A percentile compares a stretch with the other conserved stretches of the same genome.
Evolutionary conservation across 75 land plant genomes (phyloP).

Genomic region (Selaginella moellendorffii): DNA sequence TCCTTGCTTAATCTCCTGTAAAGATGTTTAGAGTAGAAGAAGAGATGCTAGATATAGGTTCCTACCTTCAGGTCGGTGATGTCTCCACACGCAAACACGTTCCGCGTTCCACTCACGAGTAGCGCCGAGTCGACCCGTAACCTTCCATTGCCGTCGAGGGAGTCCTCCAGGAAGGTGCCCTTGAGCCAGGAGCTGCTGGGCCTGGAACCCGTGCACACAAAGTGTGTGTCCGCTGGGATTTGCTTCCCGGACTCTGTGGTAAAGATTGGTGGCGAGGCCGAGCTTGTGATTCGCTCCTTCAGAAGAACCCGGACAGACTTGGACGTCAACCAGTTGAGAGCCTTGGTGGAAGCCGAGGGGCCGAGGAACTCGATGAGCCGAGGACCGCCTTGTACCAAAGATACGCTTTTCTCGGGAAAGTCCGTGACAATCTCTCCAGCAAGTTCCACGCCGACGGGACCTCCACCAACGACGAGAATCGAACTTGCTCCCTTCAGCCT

Average conservation of each 20-base stretch:
- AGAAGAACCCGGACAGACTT: constrained; percentile 17
- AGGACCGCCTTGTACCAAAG: constrained; percentile 45
- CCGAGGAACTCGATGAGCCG: constrained; percentile 67
- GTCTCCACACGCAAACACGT: constrained; percentile 69
- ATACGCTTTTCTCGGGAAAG: constrained; percentile 67
- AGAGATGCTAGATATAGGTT: too few species aligned
- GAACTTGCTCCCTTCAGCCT: constrained; percentile 31
- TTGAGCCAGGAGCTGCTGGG: constrained; percentile 47
- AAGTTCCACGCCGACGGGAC: constrained; percentile 82
- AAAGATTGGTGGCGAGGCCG: constrained; percentile 22
- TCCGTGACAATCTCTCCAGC: constrained; percentile 72
- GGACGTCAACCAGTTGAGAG: constrained; percentile 52
- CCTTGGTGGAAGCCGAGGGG: constrained; percentile 45
- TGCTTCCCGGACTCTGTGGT: constrained; percentile 37
- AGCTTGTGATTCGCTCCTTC: background rate
- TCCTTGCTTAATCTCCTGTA: constrained; percentile 79
- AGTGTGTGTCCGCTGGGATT: constrained; percentile 57
- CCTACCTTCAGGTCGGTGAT: constrained; percentile 49
- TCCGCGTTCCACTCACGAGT: constrained; percentile 37
- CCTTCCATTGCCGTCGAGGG: constrained; percentile 32
- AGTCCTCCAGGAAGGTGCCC: constrained; percentile 25
- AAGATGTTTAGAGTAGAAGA: too few species aligned
- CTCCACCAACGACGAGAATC: constrained; percentile 73
- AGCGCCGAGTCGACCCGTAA: constrained; percentile 46
- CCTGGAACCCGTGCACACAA: constrained; percentile 42